Evolutionary conservation across 108 stramenopile species (phyloP), one percentile per base, ranked within the genome.

Genomic region (Cylindrotheca closterium): DNA sequence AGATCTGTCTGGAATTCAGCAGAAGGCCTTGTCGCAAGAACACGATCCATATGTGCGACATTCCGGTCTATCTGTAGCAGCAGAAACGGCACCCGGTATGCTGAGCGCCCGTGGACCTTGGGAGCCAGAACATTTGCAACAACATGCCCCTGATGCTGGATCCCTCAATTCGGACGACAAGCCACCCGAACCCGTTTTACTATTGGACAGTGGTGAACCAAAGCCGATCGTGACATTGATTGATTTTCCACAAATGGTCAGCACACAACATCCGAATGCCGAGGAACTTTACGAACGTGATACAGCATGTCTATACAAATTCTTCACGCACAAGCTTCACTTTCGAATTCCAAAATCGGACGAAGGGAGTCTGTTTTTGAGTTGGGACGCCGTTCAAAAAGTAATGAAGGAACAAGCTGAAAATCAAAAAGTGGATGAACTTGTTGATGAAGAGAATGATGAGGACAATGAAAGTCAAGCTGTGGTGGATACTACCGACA

Each of bases 231-330:
- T 98, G 0, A 98, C 96, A 0, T 79, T 99, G 66, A 99, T 99
- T 74, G 99, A 99, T 79, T 99, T 99, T 70, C 99, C 99, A 8
- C 99, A 99, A 80, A 99, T 99, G 98, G 89, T 98, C 30, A 88
- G 87, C n/a, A 96, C 92, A 2, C 69, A 79, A 28, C 99, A 99
- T 74, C 91, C 92, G 15, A 99, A 99, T 83, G 99, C 99, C 18
- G 63, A 75, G 55, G 94, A 97, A 66, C 70, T 97, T 46, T 99
- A 96, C 67, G 93, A 96, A 51, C 79, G 98, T 26, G 97, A 98
- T 74, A 81, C 96, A 0, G 60, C 72, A 4, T 91, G 95, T 51
- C 54, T 98, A 26, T 80, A 79, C 34, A 79, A 75, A 47, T 98
- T 96, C 73, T 98, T 98, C 75, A 80, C 79, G 5, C 84, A 74